Base-by-base conservation (phyloP, 2,329 filamentous ascomycete species). In the Fusarium chlamydosporum region DNA sequence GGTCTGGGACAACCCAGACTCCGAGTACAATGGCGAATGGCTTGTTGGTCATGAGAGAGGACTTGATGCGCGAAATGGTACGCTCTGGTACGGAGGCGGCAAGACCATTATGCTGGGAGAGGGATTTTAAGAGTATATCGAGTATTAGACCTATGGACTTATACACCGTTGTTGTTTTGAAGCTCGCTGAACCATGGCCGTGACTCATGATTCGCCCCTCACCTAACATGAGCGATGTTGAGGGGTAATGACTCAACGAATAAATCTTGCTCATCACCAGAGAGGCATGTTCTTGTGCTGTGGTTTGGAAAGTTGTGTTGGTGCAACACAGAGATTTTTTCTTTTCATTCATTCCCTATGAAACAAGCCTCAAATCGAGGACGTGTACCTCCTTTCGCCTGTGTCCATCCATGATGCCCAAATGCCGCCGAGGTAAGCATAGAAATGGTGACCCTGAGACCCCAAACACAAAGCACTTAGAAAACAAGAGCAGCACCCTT, bases 401-500 rank as follows among this genome's bases (percentile, higher is more conserved):
- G 78, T 80, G 79, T 82, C 81, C 82, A 81, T 82, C 81, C 82
- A 81, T 82, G 79, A 82, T 82, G 79, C 79, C 81, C 79, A 75
- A 76, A 79, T 79, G 77, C 77, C 79, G 78, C 76, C 79, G 80
- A 81, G 76, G 80, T 76, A 81, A 79, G 76, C 78, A 79, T 77
- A 80, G 76, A 78, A 77, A 78, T 77, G 78, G 76, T 79, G 76
- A 78, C 67, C 67, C 67, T 70, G 46, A 70, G 67, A 70, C 76
- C 76, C 77, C 75, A 79, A 77, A 75, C 76, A 76, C 80, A 84
- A 84, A 79, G 82, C 84, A 88, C 86, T 91, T 97, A 99, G 90
- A 99, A 99, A 80, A 99, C 96, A 81, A 99, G 91, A 85, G 96
- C 96, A 79, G 96, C 96, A 92, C 96, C 96, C 94, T 99, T 99